Percentiles rank a stretch among this genome's conserved stretches.
These are phyloP conservation scores for Sordaria brevicollis DNA, from an alignment of 495 filamentous ascomycete genomes.

Conservation along the genomic window DNA sequence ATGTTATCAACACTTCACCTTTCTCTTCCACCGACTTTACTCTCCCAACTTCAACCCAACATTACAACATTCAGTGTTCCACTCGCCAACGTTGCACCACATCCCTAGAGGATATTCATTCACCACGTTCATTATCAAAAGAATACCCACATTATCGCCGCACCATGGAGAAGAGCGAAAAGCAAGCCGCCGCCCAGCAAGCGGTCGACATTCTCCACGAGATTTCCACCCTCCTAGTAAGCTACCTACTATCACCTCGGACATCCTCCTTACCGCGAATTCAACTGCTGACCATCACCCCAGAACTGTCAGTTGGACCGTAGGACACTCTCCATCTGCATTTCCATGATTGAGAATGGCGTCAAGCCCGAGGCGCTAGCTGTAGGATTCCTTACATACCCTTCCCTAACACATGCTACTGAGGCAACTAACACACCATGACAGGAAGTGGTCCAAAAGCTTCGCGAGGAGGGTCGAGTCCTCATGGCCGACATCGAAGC, in stretches of 20 bases:
- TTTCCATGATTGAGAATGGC: constrained; percentile 93
- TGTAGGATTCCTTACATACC: constrained; percentile 40
- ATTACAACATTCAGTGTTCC: background rate
- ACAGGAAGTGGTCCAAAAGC: background rate
- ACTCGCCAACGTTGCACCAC: background rate
- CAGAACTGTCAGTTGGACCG: constrained; percentile 91
- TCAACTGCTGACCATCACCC: background rate
- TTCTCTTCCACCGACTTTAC: background rate
- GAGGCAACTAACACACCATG: background rate
- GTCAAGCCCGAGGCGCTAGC: constrained; percentile 93
- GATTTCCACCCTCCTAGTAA: constrained; percentile 78
- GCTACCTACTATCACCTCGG: constrained; percentile 2
- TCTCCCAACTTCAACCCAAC: background rate
- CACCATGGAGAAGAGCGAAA: constrained; percentile 36
- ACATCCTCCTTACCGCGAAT: background rate
- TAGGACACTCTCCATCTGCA: constrained; percentile 82
- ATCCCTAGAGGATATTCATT: background rate
- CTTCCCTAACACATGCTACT: background rate
- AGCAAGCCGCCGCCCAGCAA: constrained; percentile 86
- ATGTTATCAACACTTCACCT: background rate
- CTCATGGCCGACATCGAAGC: background rate
- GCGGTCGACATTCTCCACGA: constrained; percentile 93
- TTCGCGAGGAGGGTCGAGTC: background rate
- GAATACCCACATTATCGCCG: background rate
- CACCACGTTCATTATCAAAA: background rate